Evolutionary conservation across 2,329 filamentous ascomycete genomes (phyloP), one percentile per base, ranked within the genome.

Genomic region (Monilinia laxa): DNA sequence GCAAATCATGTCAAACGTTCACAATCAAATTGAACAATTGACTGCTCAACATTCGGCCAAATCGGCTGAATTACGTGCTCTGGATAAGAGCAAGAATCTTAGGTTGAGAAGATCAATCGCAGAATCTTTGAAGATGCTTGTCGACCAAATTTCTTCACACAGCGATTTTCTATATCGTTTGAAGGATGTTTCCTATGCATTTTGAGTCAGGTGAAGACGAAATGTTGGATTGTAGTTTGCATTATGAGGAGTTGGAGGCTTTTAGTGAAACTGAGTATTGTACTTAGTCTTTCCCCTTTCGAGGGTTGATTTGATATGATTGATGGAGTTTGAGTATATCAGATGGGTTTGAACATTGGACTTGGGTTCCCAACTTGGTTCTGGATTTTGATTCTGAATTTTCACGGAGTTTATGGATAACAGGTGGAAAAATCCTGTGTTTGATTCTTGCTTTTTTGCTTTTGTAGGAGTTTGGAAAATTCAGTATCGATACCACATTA

Each of bases 31-130:
- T 25, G 58, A 60, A 28, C 58, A 51, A 51, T 20, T 60, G 28
- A 38, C 28, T 51, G 58, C 58, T 51, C 58, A 60, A 60, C 58
- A 60, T 60, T n/a, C 58, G 4, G 45, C 45, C 9, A 60, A 60
- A 51, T 16, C 58, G 28, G 45, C 45, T 20, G 58, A 60, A 25
- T 40, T 60, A 51, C 58, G 45, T 14, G 31, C 58, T 38, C 14
- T 60, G 45, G 58, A 60, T 51, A 60, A 60, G 58, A 60, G 58
- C 58, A 60, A 60, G 10, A 60, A 60, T 51, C 58, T 60, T 12
- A 23, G 58, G 38, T 51, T 60, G 45, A 60, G 58, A 60, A 60
- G 58, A 38, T 60, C 58, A 51, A 47, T 60, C 4, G 58, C 58
- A n/a, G 58, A 60, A 60, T 60, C 58, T 16, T 51, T 60, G 2